Evolutionary conservation across 805 yeast genomes (phyloP), one percentile per base, ranked within the genome.

Genomic region (Saccharomyces jurei): DNA sequence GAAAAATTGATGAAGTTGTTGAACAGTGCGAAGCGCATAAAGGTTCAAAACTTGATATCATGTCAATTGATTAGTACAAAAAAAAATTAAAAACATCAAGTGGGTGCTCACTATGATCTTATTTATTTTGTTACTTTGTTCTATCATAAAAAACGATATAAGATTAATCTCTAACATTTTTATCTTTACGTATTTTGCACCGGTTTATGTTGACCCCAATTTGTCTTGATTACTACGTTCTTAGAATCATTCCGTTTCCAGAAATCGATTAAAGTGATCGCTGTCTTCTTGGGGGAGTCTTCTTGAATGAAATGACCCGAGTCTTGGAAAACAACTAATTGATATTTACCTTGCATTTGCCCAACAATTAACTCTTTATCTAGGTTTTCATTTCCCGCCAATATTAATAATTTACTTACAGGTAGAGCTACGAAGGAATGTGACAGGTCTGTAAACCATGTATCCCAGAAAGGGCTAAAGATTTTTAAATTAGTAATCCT

Each of bases 311-410:
- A 94, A 71, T 94, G 99, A 1, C 98, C 97, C 2, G 90, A 76
- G 53, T 84, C 86, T 58, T 78, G 81, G 67, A 89, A 85, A 4
- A 90, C 94, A 13, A 88, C 83, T 46, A 94, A 77, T 71, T 95
- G 99, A 69, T 86, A 94, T 67, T 83, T 85, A 1, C 99, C 99
- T 71, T 91, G 98, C 99, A 94, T 94, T 70, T 95, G 99, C 0
- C 97, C 99, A 51, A 94, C 83, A 69, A 91, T 89, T 50, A 94
- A 74, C 41, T 80, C 80, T 58, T 86, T 89, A 70, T 94, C 99
- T 30, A 95, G 75, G 22, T 87, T 82, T 60, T 94, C 97, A 52
- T 91, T 86, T 2, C 96, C 96, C 0, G 98, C 95, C 14, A 95
- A 71, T 0, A 94, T 77, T 46, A 94, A 76, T 52, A 94, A 62